These are phyloP conservation scores for Teunomyces tritomae DNA, from an alignment of 805 yeast genomes.

Conservation along the genomic window DNA sequence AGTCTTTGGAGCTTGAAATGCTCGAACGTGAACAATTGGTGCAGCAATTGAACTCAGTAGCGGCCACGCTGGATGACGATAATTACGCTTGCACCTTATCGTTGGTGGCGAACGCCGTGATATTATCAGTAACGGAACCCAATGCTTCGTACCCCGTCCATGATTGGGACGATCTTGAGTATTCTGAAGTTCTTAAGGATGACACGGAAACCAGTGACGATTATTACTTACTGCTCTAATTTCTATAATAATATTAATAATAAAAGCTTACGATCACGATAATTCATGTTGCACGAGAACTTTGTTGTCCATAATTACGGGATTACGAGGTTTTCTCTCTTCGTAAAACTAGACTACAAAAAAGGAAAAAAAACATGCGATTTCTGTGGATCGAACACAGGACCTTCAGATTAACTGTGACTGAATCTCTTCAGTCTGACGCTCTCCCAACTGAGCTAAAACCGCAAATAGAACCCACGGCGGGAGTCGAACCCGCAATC, in stretches of 20 bases:
- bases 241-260: not conserved
- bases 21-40: slow-evolving; percentile 13
- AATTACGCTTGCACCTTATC: slow-evolving; percentile 10
- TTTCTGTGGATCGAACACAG: slow-evolving; percentile 31
- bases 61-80: not conserved
- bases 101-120: slow-evolving; percentile 20
- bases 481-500: slow-evolving; percentile 24
- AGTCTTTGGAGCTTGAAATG: slow-evolving; percentile 20
- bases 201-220: not conserved
- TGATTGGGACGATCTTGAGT: not conserved
- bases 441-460: slow-evolving; percentile 39
- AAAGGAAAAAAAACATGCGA: slow-evolving; percentile 16
- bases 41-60: slow-evolving; percentile 8
- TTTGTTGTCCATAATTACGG: not conserved
- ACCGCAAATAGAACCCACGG: slow-evolving; percentile 23
- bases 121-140: slow-evolving; percentile 9
- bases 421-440: slow-evolving; percentile 34
- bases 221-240: slow-evolving; percentile 1
- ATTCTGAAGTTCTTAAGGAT: not conserved
- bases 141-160: not conserved
- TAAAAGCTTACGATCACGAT: not conserved
- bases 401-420: slow-evolving; percentile 29
- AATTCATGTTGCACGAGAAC: not conserved
- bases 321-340: too few relatives aligned
- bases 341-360: too few relatives aligned